phyloP scores from a whole-genome alignment of 1,284 basidiomycete genomes.

The Boletus austroedulis region DNA sequence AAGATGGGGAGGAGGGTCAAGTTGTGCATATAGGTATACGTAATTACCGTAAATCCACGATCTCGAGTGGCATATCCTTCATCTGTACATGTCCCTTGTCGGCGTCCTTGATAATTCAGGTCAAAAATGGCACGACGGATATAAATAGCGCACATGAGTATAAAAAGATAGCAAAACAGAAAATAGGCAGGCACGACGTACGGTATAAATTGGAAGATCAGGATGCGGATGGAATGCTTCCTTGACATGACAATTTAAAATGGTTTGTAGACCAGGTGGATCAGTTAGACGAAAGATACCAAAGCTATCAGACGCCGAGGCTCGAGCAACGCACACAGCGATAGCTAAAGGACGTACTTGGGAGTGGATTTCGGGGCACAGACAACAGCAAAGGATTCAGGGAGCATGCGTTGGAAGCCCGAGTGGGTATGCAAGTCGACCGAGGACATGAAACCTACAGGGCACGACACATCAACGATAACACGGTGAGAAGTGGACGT shows the following conservation, averaged over 20 bases:
- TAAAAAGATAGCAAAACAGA: background rate
- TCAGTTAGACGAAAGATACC: constrained; percentile 86
- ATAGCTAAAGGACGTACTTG: constrained; percentile 46
- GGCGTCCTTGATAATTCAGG: constrained; percentile 50
- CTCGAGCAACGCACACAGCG: background rate
- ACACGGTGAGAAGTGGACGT: constrained; percentile 5
- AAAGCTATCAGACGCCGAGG: constrained; percentile 46
- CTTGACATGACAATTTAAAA: constrained; percentile 63
- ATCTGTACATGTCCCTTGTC: constrained; percentile 81
- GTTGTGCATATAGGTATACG: background rate
- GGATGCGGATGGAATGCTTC: constrained; percentile 85
- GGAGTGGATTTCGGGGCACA: constrained; percentile 80
- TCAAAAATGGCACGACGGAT: background rate
- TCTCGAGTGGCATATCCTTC: constrained; percentile 65
- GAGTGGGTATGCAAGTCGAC: constrained; percentile 88
- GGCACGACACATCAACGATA: background rate
- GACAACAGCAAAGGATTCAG: constrained; percentile 88
- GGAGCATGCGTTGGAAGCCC: constrained; percentile 81
- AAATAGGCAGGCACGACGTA: constrained; percentile 32
- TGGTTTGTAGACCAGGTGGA: constrained; percentile 73
- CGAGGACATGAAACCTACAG: constrained; percentile 81
- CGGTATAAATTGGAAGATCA: constrained; percentile 79
- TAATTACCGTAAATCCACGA: constrained; percentile 61
- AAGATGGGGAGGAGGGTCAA: background rate
- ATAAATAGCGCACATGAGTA: constrained; percentile 3